Evolutionary conservation across 78 protist genomes (phyloP).

Genomic region (Isochrysis galbana): DNA sequence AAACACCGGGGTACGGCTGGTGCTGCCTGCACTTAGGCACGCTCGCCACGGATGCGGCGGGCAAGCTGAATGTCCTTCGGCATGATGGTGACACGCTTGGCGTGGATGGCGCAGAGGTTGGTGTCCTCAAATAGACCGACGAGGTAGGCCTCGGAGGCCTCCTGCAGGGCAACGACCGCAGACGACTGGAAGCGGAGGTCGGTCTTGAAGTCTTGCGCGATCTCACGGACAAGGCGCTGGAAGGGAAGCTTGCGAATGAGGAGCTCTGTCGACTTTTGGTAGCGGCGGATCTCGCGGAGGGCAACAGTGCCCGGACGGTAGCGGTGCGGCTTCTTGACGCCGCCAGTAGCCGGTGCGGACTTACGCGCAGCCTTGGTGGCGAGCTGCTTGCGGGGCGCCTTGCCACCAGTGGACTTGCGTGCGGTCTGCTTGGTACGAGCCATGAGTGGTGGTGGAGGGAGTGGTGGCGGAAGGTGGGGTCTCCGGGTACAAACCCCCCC

Average conservation of each 20-base stretch:
- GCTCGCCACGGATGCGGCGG: conserved; percentile 62
- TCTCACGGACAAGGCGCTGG: conserved; percentile 66
- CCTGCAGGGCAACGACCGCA: conserved; percentile 93
- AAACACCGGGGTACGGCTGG: too few relatives aligned
- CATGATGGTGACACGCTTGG: too few relatives aligned
- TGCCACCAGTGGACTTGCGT: conserved; percentile 51
- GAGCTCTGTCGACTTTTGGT: conserved; percentile 88
- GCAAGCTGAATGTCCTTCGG: conserved; percentile 72
- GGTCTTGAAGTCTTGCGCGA: conserved; percentile 77
- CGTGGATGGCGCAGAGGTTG: too few relatives aligned
- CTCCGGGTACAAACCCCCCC: too few relatives aligned
- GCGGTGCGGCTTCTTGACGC: conserved; percentile 78
- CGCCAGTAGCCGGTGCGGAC: conserved; percentile 84
- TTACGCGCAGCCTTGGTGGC: too few relatives aligned
- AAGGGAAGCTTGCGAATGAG: conserved; percentile 78
- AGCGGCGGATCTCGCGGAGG: conserved; percentile 86
- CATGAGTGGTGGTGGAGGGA: conserved; percentile 44
- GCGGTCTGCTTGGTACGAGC: conserved; percentile 81
- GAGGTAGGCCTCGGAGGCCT: conserved; percentile 93
- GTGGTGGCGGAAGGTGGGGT: neutral
- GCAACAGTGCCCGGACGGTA: conserved; percentile 76
- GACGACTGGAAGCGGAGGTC: conserved; percentile 85
- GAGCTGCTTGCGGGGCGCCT: conserved; percentile 53
- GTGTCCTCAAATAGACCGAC: conserved; percentile 92
- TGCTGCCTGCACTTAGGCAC: too few relatives aligned